phyloP scores from a whole-genome alignment of 495 filamentous ascomycete genomes.

The Annulohypoxylon moriforme region DNA sequence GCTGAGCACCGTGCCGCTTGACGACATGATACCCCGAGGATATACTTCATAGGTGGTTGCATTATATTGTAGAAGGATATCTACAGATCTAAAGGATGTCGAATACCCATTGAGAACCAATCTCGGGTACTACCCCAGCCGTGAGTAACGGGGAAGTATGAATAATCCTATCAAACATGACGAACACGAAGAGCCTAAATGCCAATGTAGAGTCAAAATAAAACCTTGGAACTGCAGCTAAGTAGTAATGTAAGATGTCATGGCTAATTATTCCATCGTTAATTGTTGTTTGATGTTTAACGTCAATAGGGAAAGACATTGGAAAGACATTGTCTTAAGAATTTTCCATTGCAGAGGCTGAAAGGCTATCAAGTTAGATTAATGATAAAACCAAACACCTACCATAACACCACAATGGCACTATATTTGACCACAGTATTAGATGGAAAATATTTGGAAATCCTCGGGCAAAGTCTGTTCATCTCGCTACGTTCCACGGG shows the following conservation, averaged over 20 bases:
- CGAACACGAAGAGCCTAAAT: slow-evolving; percentile 11
- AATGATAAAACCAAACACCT: not conserved
- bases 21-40: slow-evolving; percentile 12
- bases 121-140: slow-evolving; percentile 13
- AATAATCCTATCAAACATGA: slow-evolving; percentile 8
- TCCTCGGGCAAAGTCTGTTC: not conserved
- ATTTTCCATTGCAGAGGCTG: slow-evolving; percentile 1
- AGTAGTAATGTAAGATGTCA: not conserved
- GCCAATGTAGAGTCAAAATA: slow-evolving; percentile 1
- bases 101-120: slow-evolving; percentile 14
- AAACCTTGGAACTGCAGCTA: not conserved
- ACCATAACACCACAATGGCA: not conserved
- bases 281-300: not conserved
- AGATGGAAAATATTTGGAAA: not conserved
- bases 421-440: not conserved
- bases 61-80: slow-evolving; percentile 16
- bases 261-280: slow-evolving; percentile 17
- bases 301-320: slow-evolving; percentile 35
- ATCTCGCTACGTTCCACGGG: not conserved
- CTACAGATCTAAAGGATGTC: slow-evolving; percentile 24
- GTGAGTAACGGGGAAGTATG: not conserved
- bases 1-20: slow-evolving; percentile 37
- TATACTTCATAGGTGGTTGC: slow-evolving; percentile 9
- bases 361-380: not conserved
- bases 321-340: slow-evolving; percentile 34